Evolutionary conservation across 352 stramenopile genomes (phyloP), one percentile per base, ranked within the genome.

Genomic region (Pythium pyrilobum): DNA sequence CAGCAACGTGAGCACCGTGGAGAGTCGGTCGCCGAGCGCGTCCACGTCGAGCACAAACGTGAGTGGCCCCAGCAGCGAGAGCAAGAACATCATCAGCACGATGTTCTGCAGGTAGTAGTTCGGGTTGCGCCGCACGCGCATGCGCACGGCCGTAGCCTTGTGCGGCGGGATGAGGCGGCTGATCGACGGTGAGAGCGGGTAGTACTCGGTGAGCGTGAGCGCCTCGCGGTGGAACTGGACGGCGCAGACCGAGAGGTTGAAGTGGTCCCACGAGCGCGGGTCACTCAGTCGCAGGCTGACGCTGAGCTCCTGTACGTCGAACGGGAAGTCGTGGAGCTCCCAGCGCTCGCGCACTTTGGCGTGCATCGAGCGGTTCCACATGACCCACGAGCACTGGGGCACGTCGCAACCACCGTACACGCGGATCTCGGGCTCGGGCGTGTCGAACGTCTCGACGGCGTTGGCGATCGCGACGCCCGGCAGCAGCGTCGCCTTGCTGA

Each of bases 31-130:
- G 8, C 40, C 40, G 21, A 47, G 40, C 23, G 55, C 51, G 27
- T 58, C 46, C 18, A 36, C 16, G 32, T 64, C 49, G 12, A 71
- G 52, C 21, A 50, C 58, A 52, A 66, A 70, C 34, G 58, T 40
- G 5, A 69, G 21, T 18, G 60, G 62, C 1, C 60, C 52, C 8
- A 71, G 48, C 29, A 67, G 48, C 29, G 62, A 60, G 5, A 74
- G 54, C 21, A 68, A 9, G 7, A 54, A 61, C 49, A 67, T 47
- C 9, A 47, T 47, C 21, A 47, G 36, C 32, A 67, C 48, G 29
- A 69, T 58, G 40, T 73, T 73, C 31, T 49, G 54, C 21, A 73
- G 16, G 20, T 66, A 64, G 44, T 62, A 73, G 38, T 56, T 55
- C 13, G 53, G 47, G 8, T 65, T 66, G 16, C 65, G 60, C 32